Evolutionary conservation across 2,329 filamentous ascomycete species (phyloP), one percentile per base, ranked within the genome.

Genomic region (Fusarium oligoseptatum): DNA sequence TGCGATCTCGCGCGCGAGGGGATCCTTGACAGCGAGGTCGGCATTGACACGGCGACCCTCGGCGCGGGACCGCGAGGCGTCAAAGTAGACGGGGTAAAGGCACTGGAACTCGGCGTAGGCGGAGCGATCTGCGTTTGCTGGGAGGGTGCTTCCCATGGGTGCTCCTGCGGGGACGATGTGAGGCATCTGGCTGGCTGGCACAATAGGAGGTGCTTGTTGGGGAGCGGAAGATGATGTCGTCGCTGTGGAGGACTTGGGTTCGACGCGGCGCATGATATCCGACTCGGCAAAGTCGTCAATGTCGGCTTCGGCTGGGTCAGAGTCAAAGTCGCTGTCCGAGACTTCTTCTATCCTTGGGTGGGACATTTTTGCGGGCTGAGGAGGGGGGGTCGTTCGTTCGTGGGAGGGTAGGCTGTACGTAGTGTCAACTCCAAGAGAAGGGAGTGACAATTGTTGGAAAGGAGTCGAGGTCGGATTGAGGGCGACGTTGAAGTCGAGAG

Each of bases 31-130:
- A 1, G 95, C 96, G 8, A 94, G 88, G 60, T 90, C 86, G 62
- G 88, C 85, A 60, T 91, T 86, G 10, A 98, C 95, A 77, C 95
- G 92, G 17, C 97, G 91, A 41, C 97, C 97, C 79, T 97, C 89
- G 67, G 92, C 91, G 67, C 95, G 92, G 48, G 91, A 90, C 60
- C 94, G 91, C 27, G 87, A 87, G 74, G 88, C 89, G 87, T 98
- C 96, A 80, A 99, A 99, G 88, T 99, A 99, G 69, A 98, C 86
- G 0, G 97, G 96, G 86, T 99, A 99, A 29, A 99, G 88, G 84
- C 94, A 96, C 83, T 97, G 93, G 86, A 92, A 98, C 84, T 91
- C 87, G 80, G 93, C 94, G 83, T 94, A 92, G 77, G 87, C 85
- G 74, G 85, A 81, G 61, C 88, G 85, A 81, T 91, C 86, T 75